Conservation (phyloP, 306 rosid species). For the Trifolium subterraneum region DNA sequence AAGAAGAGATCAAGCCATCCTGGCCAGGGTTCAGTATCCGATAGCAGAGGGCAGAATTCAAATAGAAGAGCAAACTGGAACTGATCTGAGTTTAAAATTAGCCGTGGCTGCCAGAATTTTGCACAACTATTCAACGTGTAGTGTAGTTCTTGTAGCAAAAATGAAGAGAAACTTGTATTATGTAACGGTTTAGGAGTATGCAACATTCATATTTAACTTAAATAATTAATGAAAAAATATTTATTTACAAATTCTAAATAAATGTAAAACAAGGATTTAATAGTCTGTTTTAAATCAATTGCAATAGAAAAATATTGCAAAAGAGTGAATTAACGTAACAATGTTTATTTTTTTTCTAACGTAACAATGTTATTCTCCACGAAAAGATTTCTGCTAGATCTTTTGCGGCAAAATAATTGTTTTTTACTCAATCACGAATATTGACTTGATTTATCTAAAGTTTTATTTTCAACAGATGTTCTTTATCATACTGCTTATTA, state of each 20-base stretch:
- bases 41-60: conserved; percentile 70
- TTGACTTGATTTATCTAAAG: neutral
- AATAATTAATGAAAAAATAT: conserved; percentile 9
- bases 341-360: neutral
- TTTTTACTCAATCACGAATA: neutral
- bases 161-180: conserved; percentile 23
- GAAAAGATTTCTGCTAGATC: neutral
- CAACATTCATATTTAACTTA: conserved; percentile 31
- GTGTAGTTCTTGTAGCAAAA: conserved; percentile 32
- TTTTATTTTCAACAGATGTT: neutral
- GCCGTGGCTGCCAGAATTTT: conserved; percentile 36
- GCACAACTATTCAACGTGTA: conserved; percentile 21
- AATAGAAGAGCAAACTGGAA: conserved; percentile 75
- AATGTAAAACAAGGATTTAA: neutral
- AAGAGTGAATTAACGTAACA: neutral
- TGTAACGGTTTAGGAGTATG: conserved; percentile 13
- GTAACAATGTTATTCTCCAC: neutral
- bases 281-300: neutral
- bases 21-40: conserved; percentile 62
- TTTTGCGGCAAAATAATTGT: neutral
- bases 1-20: conserved; percentile 87
- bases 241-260: conserved; percentile 6
- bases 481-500: neutral
- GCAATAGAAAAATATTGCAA: neutral
- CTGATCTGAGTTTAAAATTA: conserved; percentile 45